Evolutionary conservation across 2,329 filamentous ascomycete genomes (phyloP).

Genomic region (Leptographium galeiforme): DNA sequence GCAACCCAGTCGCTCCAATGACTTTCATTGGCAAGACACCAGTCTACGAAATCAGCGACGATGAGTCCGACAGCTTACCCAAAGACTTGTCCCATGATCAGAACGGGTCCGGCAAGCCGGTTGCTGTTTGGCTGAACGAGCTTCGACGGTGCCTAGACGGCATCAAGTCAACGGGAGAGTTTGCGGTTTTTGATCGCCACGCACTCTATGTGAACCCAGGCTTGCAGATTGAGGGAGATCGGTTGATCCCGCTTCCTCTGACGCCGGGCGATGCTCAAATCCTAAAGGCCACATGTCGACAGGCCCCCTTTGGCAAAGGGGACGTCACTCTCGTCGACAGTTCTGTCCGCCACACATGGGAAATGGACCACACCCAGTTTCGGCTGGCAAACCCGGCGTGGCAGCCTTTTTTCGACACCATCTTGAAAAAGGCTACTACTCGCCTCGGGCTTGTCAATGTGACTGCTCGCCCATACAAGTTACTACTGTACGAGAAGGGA

Average conservation of each 20-base stretch:
- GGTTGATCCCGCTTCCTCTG: neutral
- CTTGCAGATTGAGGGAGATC: neutral
- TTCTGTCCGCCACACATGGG: conserved; percentile 24
- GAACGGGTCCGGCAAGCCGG: neutral
- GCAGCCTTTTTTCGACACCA: conserved; percentile 14
- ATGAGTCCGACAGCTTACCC: neutral
- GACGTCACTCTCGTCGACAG: conserved; percentile 23
- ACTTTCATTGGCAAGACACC: too few relatives aligned
- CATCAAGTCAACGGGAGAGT: neutral
- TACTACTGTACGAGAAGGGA: conserved; percentile 31
- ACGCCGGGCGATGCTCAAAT: neutral
- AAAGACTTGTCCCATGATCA: neutral
- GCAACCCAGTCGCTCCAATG: too few relatives aligned
- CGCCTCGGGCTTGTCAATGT: conserved; percentile 17
- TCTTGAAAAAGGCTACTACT: conserved; percentile 13
- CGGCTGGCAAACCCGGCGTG: conserved; percentile 23
- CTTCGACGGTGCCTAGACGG: neutral
- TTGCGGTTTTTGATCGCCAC: neutral
- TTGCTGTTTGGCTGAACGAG: neutral
- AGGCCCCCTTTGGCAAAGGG: conserved; percentile 24
- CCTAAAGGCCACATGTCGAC: neutral
- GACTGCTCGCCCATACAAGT: conserved; percentile 23
- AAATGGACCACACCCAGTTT: conserved; percentile 24
- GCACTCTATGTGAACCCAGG: neutral
- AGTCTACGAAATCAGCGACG: too few relatives aligned